Base-by-base conservation (phyloP, 192 early-diverging fungal genomes). In the Chytriomyces hyalinus region DNA sequence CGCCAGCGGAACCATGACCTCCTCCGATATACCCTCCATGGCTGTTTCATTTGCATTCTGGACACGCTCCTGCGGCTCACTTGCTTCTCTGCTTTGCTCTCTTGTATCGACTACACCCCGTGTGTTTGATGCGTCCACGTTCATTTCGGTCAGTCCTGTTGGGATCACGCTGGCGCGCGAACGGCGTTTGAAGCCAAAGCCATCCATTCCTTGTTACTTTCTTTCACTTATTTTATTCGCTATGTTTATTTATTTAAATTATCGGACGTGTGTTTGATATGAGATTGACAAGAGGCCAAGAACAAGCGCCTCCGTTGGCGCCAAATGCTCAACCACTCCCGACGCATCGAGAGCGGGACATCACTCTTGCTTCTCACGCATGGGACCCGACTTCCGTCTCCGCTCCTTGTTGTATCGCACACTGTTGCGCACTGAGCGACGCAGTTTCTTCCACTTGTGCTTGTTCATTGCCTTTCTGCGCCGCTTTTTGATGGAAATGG, bases 401-500 rank as follows among this genome's bases (percentile, higher is more conserved):
- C 67, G 65, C 70, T 84, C 82, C 61, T 75, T 80, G 65, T 87
- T 87, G 78, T 87, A 87, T 26, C 83, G 59, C 11, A 77, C 79
- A 45, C 79, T 81, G 67, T 82, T 64, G 20, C 81, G 45, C 49
- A 87, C 74, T 15, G 6, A 66, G 63, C 73, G 75, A 11, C 93
- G 87, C 65, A 91, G 80, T 81, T 98, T 98, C 83, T 92, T 93
- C 81, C 92, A 92, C 85, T 98, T 98, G 87, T 98, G 95, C 85
- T 96, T 98, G 80, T 96, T 96, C 95, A 96, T 95, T 91, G 95
- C 95, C 84, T 91, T 91, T 77, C 86, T 92, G 65, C 94, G 89
- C 80, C 93, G 92, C 83, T 94, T 92, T 75, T 91, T 81, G 45
- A 96, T 92, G 76, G 89, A 93, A 28, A 94, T 57, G 53, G 13